phyloP scores from a whole-genome alignment of 768 basidiomycete species.

The Strobilomyces dryophilus region DNA sequence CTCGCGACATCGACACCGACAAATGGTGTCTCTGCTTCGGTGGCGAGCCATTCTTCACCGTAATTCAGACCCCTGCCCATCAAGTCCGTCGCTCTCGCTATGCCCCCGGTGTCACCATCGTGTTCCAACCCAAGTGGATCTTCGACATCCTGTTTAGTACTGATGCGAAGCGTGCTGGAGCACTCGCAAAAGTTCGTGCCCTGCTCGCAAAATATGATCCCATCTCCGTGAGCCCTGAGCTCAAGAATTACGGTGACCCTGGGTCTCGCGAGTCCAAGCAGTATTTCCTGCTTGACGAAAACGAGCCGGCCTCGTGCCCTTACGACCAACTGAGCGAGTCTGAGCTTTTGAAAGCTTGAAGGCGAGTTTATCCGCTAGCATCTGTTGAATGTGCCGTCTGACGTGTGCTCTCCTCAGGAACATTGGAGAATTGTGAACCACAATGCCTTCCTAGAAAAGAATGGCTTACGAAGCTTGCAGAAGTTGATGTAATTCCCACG shows the following conservation, averaged over 20 bases:
- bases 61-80: not conserved
- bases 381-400: not conserved
- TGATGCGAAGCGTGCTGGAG: not conserved
- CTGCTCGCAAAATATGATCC: not conserved
- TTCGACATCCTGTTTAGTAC: not conserved
- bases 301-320: not conserved
- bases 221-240: not conserved
- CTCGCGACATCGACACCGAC: not conserved
- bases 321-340: not conserved
- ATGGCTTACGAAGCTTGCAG: not conserved
- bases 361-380: not conserved
- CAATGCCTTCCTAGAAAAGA: not conserved
- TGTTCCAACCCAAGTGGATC: not conserved
- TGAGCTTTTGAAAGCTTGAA: not conserved
- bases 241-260: not conserved
- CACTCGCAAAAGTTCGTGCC: not conserved
- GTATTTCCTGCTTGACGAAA: not conserved
- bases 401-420: not conserved
- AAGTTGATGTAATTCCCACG: not conserved
- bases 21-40: not conserved
- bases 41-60: not conserved
- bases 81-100: not conserved
- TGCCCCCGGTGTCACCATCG: not conserved
- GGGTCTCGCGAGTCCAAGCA: not conserved
- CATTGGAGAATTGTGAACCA: not conserved